Conservation (phyloP, 805 yeast genomes). For the Cyberlindnera lachancei region DNA sequence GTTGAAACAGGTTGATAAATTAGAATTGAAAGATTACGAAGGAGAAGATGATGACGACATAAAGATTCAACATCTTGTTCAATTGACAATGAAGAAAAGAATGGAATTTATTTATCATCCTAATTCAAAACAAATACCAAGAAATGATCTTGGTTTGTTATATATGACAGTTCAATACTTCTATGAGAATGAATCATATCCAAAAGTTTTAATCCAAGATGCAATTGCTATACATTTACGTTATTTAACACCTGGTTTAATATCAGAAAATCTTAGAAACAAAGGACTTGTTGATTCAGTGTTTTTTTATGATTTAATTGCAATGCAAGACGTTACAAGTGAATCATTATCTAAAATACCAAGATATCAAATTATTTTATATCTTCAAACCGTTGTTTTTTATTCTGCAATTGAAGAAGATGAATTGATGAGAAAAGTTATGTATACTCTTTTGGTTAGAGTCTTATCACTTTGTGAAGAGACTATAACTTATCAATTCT, state of each 20-base stretch:
- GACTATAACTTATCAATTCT: conserved; percentile 46
- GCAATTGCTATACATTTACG: conserved; percentile 36
- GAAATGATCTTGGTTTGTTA: conserved; percentile 28
- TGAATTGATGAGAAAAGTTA: conserved; percentile 33
- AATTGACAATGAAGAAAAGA: conserved; percentile 25
- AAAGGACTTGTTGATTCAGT: conserved; percentile 22
- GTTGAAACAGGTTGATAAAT: conserved; percentile 29
- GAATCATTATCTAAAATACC: conserved; percentile 22
- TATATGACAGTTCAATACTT: conserved; percentile 21
- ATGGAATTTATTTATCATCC: conserved; percentile 23
- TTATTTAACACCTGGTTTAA: conserved; percentile 32
- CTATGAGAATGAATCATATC: conserved; percentile 7
- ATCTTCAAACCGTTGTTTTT: conserved; percentile 35
- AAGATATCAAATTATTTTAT: conserved; percentile 27
- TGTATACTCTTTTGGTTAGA: conserved; percentile 57
- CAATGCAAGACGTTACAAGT: conserved; percentile 20
- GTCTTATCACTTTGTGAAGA: conserved; percentile 55
- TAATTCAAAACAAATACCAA: conserved; percentile 23
- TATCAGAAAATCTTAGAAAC: conserved; percentile 17
- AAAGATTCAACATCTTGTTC: conserved; percentile 24
- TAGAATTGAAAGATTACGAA: no score
- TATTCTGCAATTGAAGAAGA: conserved; percentile 29
- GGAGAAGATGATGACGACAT: conserved; percentile 22
- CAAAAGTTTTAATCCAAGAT: conserved; percentile 16
- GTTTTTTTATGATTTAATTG: conserved; percentile 31